Percentiles rank a stretch among this genome's conserved stretches.
Evolutionary conservation across 2,329 filamentous ascomycete species (phyloP).

Genomic region (Neopestalotiopsis sp.): DNA sequence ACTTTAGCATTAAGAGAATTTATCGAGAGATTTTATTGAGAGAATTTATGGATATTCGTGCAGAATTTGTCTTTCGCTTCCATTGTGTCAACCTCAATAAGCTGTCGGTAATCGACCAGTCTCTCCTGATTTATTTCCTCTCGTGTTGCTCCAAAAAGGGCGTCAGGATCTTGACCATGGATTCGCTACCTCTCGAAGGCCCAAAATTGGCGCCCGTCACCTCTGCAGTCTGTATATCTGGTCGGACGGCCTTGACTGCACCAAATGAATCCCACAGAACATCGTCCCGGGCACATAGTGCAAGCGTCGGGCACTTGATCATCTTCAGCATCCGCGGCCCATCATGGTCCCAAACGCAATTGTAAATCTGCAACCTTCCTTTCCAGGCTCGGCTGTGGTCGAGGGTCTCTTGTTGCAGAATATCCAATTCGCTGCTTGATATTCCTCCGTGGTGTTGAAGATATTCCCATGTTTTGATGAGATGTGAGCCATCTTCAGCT

Average conservation of each 20-base stretch:
- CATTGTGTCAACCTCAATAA: too few relatives aligned
- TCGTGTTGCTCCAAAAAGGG: too few relatives aligned
- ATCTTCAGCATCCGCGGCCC: constrained; percentile 13
- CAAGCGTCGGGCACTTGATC: constrained; percentile 12
- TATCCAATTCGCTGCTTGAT: constrained; percentile 7
- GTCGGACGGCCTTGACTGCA: not conserved
- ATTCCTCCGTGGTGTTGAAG: constrained; percentile 18
- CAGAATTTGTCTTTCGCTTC: too few relatives aligned
- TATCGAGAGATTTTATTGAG: too few relatives aligned
- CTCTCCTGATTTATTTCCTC: too few relatives aligned
- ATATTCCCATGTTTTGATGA: constrained; percentile 15
- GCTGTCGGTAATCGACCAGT: too few relatives aligned
- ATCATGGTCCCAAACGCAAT: constrained; percentile 20
- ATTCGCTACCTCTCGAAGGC: constrained; percentile 10
- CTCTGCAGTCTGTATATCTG: constrained; percentile 5
- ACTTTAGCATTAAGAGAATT: too few relatives aligned
- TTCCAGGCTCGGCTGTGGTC: constrained; percentile 20
- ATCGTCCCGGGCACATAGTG: constrained; percentile 20
- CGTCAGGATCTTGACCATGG: constrained; percentile 9
- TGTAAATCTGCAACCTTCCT: constrained; percentile 20
- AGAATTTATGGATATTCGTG: too few relatives aligned
- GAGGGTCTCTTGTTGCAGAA: constrained; percentile 19
- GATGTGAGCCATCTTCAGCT: constrained; percentile 14
- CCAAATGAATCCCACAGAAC: constrained; percentile 17
- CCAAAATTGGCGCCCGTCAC: constrained; percentile 19